Conservation (phyloP, 208 protist species). For the Crithidia mellificae region DNA sequence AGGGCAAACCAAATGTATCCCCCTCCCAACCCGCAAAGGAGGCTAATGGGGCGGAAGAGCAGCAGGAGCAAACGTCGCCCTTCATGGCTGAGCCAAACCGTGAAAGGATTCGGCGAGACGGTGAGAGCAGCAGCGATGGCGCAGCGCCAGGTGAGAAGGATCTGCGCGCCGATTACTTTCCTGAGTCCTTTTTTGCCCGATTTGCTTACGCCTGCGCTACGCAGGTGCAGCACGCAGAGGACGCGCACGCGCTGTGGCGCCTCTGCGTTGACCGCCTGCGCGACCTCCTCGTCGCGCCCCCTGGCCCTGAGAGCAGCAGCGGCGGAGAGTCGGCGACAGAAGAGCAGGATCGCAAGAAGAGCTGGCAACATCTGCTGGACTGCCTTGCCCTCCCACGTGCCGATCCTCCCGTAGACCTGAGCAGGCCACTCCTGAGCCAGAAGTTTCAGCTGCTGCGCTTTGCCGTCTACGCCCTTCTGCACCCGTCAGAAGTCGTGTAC, state of each 20-base stretch:
- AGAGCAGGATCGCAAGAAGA: neutral
- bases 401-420: constrained; percentile 43
- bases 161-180: constrained; percentile 67
- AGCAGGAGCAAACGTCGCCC: no score
- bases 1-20: no score
- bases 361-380: constrained; percentile 38
- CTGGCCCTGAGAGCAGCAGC: neutral
- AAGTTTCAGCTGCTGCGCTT: constrained; percentile 81
- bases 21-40: neutral
- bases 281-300: constrained; percentile 7
- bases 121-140: neutral
- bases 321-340: neutral
- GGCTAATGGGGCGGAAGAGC: no score
- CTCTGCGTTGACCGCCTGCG: constrained; percentile 42
- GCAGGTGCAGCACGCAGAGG: constrained; percentile 30
- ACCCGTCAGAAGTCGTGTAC: constrained; percentile 1
- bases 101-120: no score
- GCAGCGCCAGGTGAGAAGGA: constrained; percentile 24
- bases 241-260: constrained; percentile 48
- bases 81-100: no score
- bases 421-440: constrained; percentile 61
- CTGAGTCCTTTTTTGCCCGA: constrained; percentile 71
- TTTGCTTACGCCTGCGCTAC: constrained; percentile 59
- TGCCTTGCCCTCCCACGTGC: constrained; percentile 41
- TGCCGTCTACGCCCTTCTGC: constrained; percentile 47